A percentile compares a stretch with the other conserved stretches of the same genome.
These are phyloP conservation scores for Arabidopsis arenosa DNA, from an alignment of 345 rosid genomes.

Conservation along the genomic window DNA sequence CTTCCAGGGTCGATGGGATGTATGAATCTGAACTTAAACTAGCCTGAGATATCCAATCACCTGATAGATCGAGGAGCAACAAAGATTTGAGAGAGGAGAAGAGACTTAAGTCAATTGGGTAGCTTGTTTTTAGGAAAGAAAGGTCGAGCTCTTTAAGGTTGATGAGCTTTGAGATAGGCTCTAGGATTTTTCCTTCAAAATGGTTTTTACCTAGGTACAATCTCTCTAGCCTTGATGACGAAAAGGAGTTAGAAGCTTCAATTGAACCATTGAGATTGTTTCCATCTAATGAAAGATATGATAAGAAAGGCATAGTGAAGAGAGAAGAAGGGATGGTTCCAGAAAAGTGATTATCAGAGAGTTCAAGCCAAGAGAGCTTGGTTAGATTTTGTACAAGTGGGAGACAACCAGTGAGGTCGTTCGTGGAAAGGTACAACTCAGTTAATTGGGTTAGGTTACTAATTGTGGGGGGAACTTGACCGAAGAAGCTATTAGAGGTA, in stretches of 20 bases:
- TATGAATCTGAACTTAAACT: neutral
- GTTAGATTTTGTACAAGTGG: neutral
- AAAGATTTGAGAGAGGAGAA: neutral
- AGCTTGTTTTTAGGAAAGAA: neutral
- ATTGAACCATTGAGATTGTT: neutral
- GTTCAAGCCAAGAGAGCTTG: neutral
- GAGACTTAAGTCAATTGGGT: neutral
- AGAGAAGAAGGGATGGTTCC: neutral
- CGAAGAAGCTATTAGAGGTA: neutral
- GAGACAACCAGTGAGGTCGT: neutral
- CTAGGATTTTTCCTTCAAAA: neutral
- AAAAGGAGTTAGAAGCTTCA: neutral
- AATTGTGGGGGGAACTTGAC: neutral
- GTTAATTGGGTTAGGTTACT: neutral
- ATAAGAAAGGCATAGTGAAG: neutral
- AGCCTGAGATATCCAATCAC: neutral
- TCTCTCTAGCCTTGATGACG: neutral
- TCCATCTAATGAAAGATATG: neutral
- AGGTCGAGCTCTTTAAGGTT: neutral
- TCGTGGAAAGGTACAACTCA: accelerated
- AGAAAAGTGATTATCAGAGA: neutral
- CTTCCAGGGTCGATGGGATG: neutral
- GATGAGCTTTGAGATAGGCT: neutral
- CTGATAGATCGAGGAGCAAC: neutral
- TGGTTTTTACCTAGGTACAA: neutral